phyloP scores from a whole-genome alignment of 441 rosid species.

The Populus hybrid region DNA sequence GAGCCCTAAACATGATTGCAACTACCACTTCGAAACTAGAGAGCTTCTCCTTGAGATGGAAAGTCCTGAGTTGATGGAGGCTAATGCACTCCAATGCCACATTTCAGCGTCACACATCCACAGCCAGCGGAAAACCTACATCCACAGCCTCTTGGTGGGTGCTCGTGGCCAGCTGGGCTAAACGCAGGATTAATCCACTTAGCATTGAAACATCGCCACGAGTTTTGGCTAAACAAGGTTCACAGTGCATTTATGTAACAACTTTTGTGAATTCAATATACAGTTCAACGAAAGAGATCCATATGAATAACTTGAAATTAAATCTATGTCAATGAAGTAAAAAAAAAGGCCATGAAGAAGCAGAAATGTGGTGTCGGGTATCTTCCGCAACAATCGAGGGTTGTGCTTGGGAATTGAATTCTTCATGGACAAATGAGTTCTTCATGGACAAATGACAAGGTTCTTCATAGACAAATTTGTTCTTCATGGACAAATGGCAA shows the following conservation, averaged over 20 bases:
- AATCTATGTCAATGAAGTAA: conserved; percentile 8
- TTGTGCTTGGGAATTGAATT: background rate
- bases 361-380: conserved; percentile 3
- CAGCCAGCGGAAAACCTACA: background rate
- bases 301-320: conserved; percentile 7
- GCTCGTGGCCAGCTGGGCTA: background rate
- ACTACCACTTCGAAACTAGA: background rate
- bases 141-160: background rate
- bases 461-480: background rate
- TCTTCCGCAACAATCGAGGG: conserved; percentile 17
- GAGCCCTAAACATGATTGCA: background rate
- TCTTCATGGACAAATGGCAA: background rate
- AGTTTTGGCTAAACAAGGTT: background rate
- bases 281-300: conserved; percentile 7
- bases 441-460: too few species aligned
- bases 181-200: background rate
- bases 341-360: background rate
- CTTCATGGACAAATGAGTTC: conserved; percentile 1
- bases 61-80: background rate
- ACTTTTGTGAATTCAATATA: conserved; percentile 9
- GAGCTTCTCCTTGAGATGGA: background rate
- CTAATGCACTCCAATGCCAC: background rate
- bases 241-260: background rate
- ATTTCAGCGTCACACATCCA: background rate
- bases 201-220: background rate